Base-by-base conservation (phyloP, 2,329 filamentous ascomycete species). In the Sporothrix globosa region DNA sequence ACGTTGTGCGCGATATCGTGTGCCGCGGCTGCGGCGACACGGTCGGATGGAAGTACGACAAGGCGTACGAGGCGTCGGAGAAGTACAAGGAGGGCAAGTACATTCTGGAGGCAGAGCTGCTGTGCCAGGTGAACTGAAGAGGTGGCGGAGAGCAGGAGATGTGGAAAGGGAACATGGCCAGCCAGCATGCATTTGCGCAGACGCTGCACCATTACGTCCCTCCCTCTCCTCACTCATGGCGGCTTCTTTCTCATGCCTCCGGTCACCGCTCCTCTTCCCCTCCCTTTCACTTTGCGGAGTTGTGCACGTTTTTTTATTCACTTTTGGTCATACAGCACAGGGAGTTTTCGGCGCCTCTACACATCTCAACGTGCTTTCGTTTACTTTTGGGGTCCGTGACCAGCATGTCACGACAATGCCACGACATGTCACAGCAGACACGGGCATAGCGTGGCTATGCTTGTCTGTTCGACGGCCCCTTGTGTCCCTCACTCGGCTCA, bases 51-150 rank as follows among this genome's bases (percentile, higher is more conserved):
- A 98, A 97, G 81, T 99, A 99, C 80, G 96, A 99, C 81, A 97
- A 96, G 83, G 96, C 96, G 1, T 98, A 92, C 79, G 96, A 99
- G 83, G 81, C 84, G 46, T 90, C 86, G 74, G 95, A 99, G 86
- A 97, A 97, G 82, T 99, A 99, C 83, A 99, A 99, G 84, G 96
- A 99, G 85, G 94, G 93, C 70, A 99, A 98, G 83, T 98, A 92
- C 79, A 99, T 99, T 72, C 85, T 99, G 70, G 95, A 98, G 83
- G 92, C 92, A 44, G 94, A 97, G 83, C 82, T 97, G 74, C 85
- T 98, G 52, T 95, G 92, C 80, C 90, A 89, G 75, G 93, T 97
- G 72, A 87, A 83, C 76, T 89, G 77, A 10, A 10, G 14, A 21
- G n/a, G 54, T 17, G 53, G 24, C 21, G 3, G 39, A n/a, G 34